Conservation (phyloP, 768 basidiomycete species). For the Phylloporus rhodoxanthus region DNA sequence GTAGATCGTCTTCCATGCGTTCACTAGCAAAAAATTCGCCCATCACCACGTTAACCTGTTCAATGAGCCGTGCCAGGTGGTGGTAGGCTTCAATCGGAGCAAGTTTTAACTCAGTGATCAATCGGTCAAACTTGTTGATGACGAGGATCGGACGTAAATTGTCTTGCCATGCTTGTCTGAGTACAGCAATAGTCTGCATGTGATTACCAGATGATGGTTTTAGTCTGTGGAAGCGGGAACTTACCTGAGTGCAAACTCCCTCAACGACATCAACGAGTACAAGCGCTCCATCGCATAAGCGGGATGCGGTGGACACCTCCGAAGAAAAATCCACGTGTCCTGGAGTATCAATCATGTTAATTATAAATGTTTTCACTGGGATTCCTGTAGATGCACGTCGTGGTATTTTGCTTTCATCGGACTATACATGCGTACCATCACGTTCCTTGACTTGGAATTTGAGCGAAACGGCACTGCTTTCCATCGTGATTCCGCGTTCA, state of each 20-base stretch:
- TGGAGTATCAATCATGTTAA: slow-evolving; percentile 98
- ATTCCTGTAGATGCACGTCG: slow-evolving; percentile 44
- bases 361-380: slow-evolving; percentile 63
- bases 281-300: slow-evolving; percentile 91
- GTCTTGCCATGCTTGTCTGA: slow-evolving; percentile 92
- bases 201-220: neutral
- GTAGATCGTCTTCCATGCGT: slow-evolving; percentile 92
- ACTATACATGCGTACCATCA: slow-evolving; percentile 44
- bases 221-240: slow-evolving; percentile 16
- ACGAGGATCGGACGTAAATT: slow-evolving; percentile 85
- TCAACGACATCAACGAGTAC: slow-evolving; percentile 96
- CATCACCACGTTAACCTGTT: slow-evolving; percentile 98
- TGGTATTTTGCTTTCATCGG: slow-evolving; percentile 7
- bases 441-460: slow-evolving; percentile 76
- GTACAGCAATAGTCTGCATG: slow-evolving; percentile 83
- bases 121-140: slow-evolving; percentile 93
- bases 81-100: slow-evolving; percentile 90
- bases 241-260: slow-evolving; percentile 94
- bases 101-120: slow-evolving; percentile 90
- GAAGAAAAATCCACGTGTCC: slow-evolving; percentile 98
- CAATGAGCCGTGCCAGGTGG: slow-evolving; percentile 87
- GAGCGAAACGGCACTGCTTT: slow-evolving; percentile 90
- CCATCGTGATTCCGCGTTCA: slow-evolving; percentile 98
- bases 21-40: slow-evolving; percentile 93
- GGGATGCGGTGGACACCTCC: slow-evolving; percentile 91